Conservation (phyloP, 768 basidiomycete genomes). For the Mycena crocata region DNA sequence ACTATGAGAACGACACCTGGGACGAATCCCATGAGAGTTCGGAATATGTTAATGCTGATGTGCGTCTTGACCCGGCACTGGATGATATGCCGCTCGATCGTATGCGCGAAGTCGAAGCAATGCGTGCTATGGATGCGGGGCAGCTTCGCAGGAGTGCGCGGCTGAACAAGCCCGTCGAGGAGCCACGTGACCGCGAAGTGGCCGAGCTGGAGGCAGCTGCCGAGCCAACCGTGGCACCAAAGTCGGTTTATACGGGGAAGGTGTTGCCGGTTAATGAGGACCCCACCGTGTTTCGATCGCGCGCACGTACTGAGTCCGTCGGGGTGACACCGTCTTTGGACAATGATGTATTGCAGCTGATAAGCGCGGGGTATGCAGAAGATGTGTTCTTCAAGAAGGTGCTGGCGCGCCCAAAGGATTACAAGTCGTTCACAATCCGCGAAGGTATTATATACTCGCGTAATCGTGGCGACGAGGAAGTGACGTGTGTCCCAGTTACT, state of each 20-base stretch:
- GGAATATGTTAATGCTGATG: conserved; percentile 39
- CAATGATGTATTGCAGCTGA: background rate
- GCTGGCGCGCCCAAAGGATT: background rate
- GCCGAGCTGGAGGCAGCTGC: conserved; percentile 16
- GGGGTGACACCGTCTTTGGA: no score
- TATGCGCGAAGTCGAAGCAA: conserved; percentile 29
- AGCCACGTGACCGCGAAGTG: conserved; percentile 26
- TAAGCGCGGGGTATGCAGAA: conserved; percentile 15
- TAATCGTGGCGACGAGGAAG: conserved; percentile 13
- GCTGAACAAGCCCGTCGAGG: conserved; percentile 23
- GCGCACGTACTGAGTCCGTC: background rate
- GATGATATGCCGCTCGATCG: conserved; percentile 34
- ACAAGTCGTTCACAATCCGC: background rate
- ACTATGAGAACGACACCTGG: conserved; percentile 43
- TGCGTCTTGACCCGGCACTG: conserved; percentile 31
- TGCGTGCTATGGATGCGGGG: conserved; percentile 28
- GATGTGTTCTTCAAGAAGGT: conserved; percentile 25
- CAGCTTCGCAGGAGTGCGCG: conserved; percentile 17
- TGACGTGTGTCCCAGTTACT: conserved; percentile 36
- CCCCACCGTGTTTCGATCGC: background rate
- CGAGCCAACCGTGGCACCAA: no score
- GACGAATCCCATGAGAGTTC: conserved; percentile 22
- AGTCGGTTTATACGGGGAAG: background rate
- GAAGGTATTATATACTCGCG: conserved; percentile 16
- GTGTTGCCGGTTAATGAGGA: background rate